These are phyloP conservation scores for Skeletonema grethae DNA, from an alignment of 108 stramenopile genomes.

Conservation along the genomic window DNA sequence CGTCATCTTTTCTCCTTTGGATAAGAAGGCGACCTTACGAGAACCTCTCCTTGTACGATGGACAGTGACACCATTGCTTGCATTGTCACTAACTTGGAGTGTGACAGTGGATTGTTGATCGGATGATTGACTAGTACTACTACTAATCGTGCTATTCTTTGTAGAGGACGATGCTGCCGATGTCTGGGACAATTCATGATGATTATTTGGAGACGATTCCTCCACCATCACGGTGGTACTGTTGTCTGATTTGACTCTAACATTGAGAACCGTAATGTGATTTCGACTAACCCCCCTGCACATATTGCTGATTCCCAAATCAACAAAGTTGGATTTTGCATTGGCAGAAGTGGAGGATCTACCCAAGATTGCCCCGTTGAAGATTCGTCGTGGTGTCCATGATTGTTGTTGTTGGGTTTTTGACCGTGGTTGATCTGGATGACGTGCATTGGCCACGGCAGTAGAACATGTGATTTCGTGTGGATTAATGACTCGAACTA, in stretches of 20 bases:
- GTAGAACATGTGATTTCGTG: slow-evolving; percentile 20
- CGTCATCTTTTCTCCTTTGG: slow-evolving; percentile 11
- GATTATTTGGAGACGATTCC: background rate
- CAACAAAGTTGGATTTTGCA: slow-evolving; percentile 51
- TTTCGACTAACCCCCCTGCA: background rate
- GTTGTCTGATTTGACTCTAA: background rate
- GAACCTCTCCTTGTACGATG: slow-evolving; percentile 11
- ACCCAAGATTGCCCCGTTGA: slow-evolving; percentile 6
- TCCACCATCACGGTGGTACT: background rate
- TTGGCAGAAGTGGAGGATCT: slow-evolving; percentile 46
- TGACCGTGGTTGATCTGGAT: background rate
- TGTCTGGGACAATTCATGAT: background rate
- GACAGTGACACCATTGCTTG: background rate
- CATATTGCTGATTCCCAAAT: slow-evolving; percentile 49
- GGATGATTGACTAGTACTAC: background rate
- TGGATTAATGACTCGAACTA: slow-evolving; percentile 17
- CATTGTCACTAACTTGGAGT: background rate
- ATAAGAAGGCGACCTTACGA: slow-evolving; percentile 8
- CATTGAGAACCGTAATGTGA: background rate
- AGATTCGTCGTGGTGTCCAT: background rate
- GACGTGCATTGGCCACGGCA: slow-evolving; percentile 16
- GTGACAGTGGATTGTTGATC: background rate
- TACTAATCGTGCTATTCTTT: background rate
- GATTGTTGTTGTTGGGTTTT: background rate
- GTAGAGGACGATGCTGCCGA: background rate